These are phyloP conservation scores for Aspergillus sp. DNA, from an alignment of 2,329 filamentous ascomycete species.

Conservation along the genomic window DNA sequence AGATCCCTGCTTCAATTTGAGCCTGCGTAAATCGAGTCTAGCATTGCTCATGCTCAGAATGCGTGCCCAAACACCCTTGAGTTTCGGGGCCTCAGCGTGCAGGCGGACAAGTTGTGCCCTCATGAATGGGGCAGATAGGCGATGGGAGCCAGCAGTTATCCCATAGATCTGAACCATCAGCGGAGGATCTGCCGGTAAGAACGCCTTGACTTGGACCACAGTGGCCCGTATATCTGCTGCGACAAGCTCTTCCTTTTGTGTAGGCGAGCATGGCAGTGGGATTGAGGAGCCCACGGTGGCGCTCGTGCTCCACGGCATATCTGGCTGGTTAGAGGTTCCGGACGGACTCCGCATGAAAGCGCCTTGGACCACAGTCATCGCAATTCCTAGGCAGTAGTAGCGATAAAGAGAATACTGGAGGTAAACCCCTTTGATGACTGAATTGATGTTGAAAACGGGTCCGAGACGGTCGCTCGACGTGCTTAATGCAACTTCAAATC, in stretches of 20 bases:
- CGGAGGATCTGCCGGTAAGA: constrained; percentile 79
- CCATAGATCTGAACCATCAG: constrained; percentile 84
- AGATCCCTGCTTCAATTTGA: constrained; percentile 57
- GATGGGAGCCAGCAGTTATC: constrained; percentile 71
- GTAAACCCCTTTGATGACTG: constrained; percentile 66
- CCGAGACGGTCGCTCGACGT: constrained; percentile 80
- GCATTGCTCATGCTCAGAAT: constrained; percentile 74
- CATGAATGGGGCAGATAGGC: constrained; percentile 78
- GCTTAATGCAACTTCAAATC: constrained; percentile 76
- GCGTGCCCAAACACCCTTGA: constrained; percentile 76
- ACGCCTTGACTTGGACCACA: constrained; percentile 78
- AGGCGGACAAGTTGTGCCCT: constrained; percentile 69
- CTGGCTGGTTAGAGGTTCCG: constrained; percentile 5
- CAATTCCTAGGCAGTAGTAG: constrained; percentile 81
- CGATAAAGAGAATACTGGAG: constrained; percentile 88
- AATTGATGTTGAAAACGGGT: constrained; percentile 78
- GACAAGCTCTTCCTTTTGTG: constrained; percentile 53
- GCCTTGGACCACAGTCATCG: constrained; percentile 62
- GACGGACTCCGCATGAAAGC: constrained; percentile 44
- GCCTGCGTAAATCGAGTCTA: constrained; percentile 70
- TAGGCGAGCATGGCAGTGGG: constrained; percentile 17
- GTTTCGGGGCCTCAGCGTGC: constrained; percentile 76
- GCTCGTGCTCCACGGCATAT: constrained; percentile 7
- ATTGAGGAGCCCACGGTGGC: constrained; percentile 12
- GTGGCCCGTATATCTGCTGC: constrained; percentile 73